These are phyloP conservation scores for Boletus sp. DNA, from an alignment of 768 basidiomycete species.

Conservation along the genomic window DNA sequence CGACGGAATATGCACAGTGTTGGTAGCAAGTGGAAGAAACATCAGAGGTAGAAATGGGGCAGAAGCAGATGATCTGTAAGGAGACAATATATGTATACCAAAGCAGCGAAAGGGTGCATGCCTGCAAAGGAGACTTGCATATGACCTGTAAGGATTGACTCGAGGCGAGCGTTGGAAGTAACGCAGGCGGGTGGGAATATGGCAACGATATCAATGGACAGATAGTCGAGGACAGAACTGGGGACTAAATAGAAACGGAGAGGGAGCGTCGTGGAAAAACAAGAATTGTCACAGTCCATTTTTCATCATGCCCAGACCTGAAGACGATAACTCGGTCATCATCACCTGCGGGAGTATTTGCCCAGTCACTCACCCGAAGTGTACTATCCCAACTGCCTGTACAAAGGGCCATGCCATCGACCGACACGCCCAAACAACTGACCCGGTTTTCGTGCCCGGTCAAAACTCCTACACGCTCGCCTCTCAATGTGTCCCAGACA, in stretches of 20 bases:
- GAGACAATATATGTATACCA: conserved; percentile 37
- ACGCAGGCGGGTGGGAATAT: conserved; percentile 52
- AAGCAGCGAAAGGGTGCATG: conserved; percentile 33
- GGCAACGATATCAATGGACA: conserved; percentile 52
- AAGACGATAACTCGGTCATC: conserved; percentile 11
- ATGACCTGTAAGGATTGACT: conserved; percentile 60
- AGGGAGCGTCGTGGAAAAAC: conserved; percentile 24
- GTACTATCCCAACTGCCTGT: conserved; percentile 99
- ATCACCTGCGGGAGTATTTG: neutral
- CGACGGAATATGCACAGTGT: conserved; percentile 45
- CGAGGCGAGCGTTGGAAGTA: conserved; percentile 45
- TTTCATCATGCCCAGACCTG: conserved; percentile 81
- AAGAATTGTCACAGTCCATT: conserved; percentile 23
- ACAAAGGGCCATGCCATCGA: conserved; percentile 97
- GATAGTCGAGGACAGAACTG: conserved; percentile 24
- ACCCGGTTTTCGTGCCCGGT: conserved; percentile 99
- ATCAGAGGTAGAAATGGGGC: conserved; percentile 33
- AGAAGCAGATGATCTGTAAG: conserved; percentile 30
- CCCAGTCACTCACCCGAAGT: conserved; percentile 65
- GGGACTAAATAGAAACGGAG: conserved; percentile 20
- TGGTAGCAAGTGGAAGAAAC: conserved; percentile 35
- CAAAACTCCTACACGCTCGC: conserved; percentile 95
- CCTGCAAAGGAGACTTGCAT: conserved; percentile 34
- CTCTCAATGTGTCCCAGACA: conserved; percentile 98
- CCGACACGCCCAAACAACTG: conserved; percentile 91